Conservation (phyloP, 106 monocot species). For the Allium sativum region DNA sequence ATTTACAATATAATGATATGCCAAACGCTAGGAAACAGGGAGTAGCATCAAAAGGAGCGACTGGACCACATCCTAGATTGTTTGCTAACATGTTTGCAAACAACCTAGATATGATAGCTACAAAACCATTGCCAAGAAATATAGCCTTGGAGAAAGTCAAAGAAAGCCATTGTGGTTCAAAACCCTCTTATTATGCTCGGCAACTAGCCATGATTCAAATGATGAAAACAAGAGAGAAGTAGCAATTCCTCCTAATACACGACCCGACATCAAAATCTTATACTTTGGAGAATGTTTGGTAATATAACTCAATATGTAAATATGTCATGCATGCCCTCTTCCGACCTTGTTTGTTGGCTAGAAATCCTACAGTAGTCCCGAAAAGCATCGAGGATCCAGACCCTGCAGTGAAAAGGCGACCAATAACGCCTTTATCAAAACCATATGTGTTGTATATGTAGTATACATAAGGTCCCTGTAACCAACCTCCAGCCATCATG, state of each 20-base stretch:
- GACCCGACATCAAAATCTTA: slow-evolving; percentile 75
- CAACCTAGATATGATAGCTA: slow-evolving; percentile 71
- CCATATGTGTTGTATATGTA: slow-evolving; percentile 85
- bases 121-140: slow-evolving; percentile 90
- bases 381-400: slow-evolving; percentile 98
- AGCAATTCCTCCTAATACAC: slow-evolving; percentile 80
- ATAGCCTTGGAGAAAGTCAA: slow-evolving; percentile 98
- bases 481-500: slow-evolving; percentile 79
- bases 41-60: slow-evolving; percentile 92
- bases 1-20: slow-evolving; percentile 79
- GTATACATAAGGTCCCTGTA: slow-evolving; percentile 95
- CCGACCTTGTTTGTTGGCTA: slow-evolving; percentile 91
- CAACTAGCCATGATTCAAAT: slow-evolving; percentile 99
- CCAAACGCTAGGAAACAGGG: slow-evolving; percentile 82
- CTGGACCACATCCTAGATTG: slow-evolving; percentile 78
- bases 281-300: slow-evolving; percentile 92
- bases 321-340: slow-evolving; percentile 89
- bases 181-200: slow-evolving; percentile 89
- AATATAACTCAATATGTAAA: slow-evolving; percentile 83
- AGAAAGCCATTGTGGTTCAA: slow-evolving; percentile 91
- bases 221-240: slow-evolving; percentile 90
- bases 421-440: slow-evolving; percentile 86
- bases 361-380: slow-evolving; percentile 87
- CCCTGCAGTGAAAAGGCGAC: slow-evolving; percentile 91
- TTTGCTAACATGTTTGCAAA: slow-evolving; percentile 75